Conservation (phyloP, 495 filamentous ascomycete genomes). For the Neurospora sublineolata region DNA sequence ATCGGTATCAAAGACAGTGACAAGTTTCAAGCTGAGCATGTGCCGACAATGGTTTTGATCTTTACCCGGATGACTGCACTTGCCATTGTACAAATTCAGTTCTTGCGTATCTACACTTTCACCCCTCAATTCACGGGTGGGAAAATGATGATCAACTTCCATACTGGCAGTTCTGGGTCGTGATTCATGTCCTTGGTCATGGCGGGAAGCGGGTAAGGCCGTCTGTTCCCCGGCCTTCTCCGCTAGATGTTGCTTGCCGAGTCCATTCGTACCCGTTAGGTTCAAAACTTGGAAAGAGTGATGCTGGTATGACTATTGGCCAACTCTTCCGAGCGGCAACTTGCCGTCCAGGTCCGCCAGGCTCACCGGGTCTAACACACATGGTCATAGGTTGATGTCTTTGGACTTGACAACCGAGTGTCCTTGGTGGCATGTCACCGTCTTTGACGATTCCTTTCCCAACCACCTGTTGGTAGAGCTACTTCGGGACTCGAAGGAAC, state of each 20-base stretch:
- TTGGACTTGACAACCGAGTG: neutral
- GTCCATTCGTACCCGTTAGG: neutral
- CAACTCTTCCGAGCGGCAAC: neutral
- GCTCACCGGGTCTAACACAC: neutral
- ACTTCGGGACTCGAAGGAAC: neutral
- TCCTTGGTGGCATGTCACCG: neutral
- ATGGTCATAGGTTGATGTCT: neutral
- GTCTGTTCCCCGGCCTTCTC: neutral
- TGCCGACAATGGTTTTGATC: neutral
- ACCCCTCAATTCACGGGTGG: neutral
- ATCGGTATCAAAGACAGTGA: neutral
- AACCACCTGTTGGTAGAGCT: neutral
- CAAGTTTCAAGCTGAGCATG: neutral
- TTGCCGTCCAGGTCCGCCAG: neutral
- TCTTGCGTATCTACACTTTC: neutral
- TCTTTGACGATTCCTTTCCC: neutral
- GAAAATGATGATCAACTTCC: neutral
- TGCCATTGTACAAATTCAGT: neutral
- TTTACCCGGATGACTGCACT: neutral
- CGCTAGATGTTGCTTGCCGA: neutral
- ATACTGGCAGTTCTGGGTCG: neutral
- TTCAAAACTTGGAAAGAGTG: neutral
- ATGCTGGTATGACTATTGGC: neutral
- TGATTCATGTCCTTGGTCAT: neutral
- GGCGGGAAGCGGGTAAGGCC: neutral